Conservation (phyloP, 768 basidiomycete species). For the Porphyrellus cyaneotinctus region DNA sequence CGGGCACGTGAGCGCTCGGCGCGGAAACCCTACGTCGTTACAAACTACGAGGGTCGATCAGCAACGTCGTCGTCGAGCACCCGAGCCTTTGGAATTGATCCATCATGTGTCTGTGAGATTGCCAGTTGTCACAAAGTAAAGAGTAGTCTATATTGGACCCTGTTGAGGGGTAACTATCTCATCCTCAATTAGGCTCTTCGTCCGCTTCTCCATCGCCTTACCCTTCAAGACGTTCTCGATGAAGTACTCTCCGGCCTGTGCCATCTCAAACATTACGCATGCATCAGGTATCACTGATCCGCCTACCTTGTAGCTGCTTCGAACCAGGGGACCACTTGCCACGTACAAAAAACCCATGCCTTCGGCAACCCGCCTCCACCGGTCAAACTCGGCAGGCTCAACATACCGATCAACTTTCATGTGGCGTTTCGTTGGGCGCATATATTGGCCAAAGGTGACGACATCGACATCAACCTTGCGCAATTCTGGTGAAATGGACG, state of each 20-base stretch:
- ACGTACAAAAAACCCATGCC: slow-evolving; percentile 96
- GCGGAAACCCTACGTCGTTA: too few species aligned
- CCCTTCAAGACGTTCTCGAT: slow-evolving; percentile 84
- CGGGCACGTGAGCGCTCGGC: too few species aligned
- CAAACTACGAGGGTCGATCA: too few species aligned
- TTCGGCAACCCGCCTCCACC: slow-evolving; percentile 88
- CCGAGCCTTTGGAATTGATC: too few species aligned
- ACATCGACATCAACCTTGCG: slow-evolving; percentile 90
- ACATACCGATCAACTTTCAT: slow-evolving; percentile 99
- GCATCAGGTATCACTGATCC: background rate
- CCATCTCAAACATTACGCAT: slow-evolving; percentile 2
- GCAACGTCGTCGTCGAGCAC: too few species aligned
- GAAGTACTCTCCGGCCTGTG: slow-evolving; percentile 91
- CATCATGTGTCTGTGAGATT: too few species aligned
- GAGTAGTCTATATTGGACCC: slow-evolving; percentile 2
- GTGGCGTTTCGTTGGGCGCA: slow-evolving; percentile 97
- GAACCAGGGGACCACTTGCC: slow-evolving; percentile 91
- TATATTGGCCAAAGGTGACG: slow-evolving; percentile 98
- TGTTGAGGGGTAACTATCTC: slow-evolving; percentile 7
- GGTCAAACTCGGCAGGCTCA: slow-evolving; percentile 86
- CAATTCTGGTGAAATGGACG: slow-evolving; percentile 55
- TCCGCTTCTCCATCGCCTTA: slow-evolving; percentile 45
- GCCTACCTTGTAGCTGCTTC: slow-evolving; percentile 93
- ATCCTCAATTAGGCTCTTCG: slow-evolving; percentile 31
- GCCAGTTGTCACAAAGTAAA: background rate